Evolutionary conservation across 441 rosid genomes (phyloP).

Genomic region (Adansonia grandidieri): DNA sequence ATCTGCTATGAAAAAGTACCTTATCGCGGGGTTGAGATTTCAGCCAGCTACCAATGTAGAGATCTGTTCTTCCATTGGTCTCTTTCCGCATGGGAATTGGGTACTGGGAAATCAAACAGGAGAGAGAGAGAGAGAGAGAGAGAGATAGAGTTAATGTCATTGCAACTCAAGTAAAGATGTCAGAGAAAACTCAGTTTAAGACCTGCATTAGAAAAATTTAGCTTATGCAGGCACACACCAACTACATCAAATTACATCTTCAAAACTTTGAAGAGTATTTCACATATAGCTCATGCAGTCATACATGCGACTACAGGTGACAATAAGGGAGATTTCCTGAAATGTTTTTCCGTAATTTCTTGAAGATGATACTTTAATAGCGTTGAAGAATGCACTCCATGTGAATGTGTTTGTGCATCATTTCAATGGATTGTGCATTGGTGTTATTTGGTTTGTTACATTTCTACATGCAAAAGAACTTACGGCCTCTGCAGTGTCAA

Average conservation of each 20-base stretch:
- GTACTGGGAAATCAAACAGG: conserved; percentile 45
- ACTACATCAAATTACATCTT: background rate
- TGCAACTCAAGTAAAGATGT: conserved; percentile 18
- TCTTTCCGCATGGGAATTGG: conserved; percentile 81
- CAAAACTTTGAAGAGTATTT: background rate
- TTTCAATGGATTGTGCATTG: background rate
- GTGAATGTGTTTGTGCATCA: background rate
- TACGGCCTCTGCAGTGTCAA: conserved; percentile 83
- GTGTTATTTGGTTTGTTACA: background rate
- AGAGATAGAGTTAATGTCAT: background rate
- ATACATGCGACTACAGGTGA: background rate
- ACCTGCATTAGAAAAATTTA: background rate
- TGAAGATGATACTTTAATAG: background rate
- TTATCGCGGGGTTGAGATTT: conserved; percentile 79
- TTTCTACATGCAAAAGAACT: conserved; percentile 32
- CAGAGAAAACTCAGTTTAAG: background rate
- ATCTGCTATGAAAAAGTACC: conserved; percentile 45
- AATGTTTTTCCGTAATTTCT: background rate
- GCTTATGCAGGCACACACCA: background rate
- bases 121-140: background rate
- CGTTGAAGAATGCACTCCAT: conserved; percentile 19
- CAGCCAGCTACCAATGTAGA: conserved; percentile 77
- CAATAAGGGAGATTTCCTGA: background rate
- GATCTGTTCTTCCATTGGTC: conserved; percentile 85
- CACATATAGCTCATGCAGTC: background rate